These are phyloP conservation scores for Fusarium camptoceras DNA, from an alignment of 2,329 filamentous ascomycete species.

Conservation along the genomic window DNA sequence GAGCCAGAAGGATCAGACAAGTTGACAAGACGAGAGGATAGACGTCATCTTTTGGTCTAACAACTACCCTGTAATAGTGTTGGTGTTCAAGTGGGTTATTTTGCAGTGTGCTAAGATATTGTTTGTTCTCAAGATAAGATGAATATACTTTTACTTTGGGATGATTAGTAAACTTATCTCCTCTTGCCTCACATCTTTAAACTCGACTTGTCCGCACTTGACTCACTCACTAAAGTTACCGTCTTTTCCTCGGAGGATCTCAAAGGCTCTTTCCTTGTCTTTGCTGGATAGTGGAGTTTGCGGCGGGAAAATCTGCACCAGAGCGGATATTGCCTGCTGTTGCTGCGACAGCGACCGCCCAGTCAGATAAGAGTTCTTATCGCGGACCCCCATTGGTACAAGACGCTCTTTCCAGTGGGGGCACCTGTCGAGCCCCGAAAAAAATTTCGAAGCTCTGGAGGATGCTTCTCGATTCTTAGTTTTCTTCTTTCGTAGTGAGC, in stretches of 20 bases:
- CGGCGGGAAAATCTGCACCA: slow-evolving; percentile 40
- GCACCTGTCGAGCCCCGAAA: slow-evolving; percentile 41
- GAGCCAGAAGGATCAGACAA: background rate
- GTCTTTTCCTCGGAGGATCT: slow-evolving; percentile 20
- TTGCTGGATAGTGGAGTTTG: slow-evolving; percentile 24
- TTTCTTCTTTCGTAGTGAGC: slow-evolving; percentile 41
- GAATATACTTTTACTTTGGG: background rate
- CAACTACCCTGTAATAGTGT: background rate
- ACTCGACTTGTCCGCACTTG: slow-evolving; percentile 1
- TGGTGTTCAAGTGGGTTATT: background rate
- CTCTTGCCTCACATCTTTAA: background rate
- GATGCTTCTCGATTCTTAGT: slow-evolving; percentile 38
- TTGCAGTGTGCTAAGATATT: background rate
- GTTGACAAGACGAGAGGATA: background rate
- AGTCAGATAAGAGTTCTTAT: slow-evolving; percentile 51
- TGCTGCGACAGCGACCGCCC: slow-evolving; percentile 51
- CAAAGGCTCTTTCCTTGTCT: slow-evolving; percentile 1
- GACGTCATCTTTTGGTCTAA: background rate
- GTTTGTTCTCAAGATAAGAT: background rate
- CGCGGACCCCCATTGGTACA: slow-evolving; percentile 43
- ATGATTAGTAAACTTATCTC: background rate
- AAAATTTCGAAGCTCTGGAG: slow-evolving; percentile 52
- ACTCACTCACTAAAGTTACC: slow-evolving; percentile 15
- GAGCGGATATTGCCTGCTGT: slow-evolving; percentile 43
- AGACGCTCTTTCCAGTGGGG: slow-evolving; percentile 32